Percentiles rank a stretch among this genome's conserved stretches.
These are phyloP conservation scores for Candida piceae DNA, from an alignment of 805 yeast species.

Conservation along the genomic window DNA sequence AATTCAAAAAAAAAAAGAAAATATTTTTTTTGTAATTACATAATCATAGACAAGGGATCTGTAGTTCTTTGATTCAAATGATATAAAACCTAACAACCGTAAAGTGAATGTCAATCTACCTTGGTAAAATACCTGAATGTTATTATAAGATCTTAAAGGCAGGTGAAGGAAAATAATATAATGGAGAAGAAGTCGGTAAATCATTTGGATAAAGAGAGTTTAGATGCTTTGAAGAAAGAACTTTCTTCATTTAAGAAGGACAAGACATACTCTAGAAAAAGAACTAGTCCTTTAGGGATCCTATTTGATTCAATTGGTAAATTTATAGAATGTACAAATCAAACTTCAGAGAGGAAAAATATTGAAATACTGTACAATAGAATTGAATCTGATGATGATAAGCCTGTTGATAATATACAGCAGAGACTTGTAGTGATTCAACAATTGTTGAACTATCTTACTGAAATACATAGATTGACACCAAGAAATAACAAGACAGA, in stretches of 20 bases:
- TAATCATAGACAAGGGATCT: neutral
- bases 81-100: too few species aligned
- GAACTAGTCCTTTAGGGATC: slow-evolving; percentile 29
- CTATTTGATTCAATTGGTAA: slow-evolving; percentile 26
- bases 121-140: too few species aligned
- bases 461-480: slow-evolving; percentile 36
- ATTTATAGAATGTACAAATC: slow-evolving; percentile 8
- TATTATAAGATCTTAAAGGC: too few species aligned
- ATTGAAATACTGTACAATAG: neutral
- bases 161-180: slow-evolving; percentile 1
- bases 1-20: too few species aligned
- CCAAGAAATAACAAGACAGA: slow-evolving; percentile 27
- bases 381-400: neutral
- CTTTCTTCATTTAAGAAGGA: slow-evolving; percentile 20
- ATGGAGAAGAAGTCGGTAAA: slow-evolving; percentile 1
- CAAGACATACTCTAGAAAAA: slow-evolving; percentile 19
- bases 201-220: slow-evolving; percentile 6
- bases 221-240: slow-evolving; percentile 19
- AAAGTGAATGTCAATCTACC: too few species aligned
- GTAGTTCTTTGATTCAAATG: too few species aligned
- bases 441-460: slow-evolving; percentile 33
- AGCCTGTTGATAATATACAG: neutral
- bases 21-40: neutral
- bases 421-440: slow-evolving; percentile 28
- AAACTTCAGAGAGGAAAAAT: neutral